Evolutionary conservation across 169 alveolate species (phyloP).

Genomic region (Plasmodium billcollinsi): DNA sequence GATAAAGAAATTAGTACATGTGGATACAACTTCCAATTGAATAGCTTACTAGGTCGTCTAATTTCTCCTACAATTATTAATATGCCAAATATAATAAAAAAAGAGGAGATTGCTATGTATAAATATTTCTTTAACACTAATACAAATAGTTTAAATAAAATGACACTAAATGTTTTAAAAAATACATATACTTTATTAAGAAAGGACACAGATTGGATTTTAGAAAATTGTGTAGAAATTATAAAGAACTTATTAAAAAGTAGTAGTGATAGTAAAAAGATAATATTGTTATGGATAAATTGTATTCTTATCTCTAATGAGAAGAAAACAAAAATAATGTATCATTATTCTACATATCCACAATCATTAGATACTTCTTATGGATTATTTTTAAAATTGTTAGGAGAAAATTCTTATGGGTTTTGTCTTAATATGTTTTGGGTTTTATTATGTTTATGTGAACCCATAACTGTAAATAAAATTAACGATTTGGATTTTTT

Average conservation of each 20-base stretch:
- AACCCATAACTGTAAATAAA: slow-evolving; percentile 80
- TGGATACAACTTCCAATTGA: slow-evolving; percentile 76
- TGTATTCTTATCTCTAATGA: slow-evolving; percentile 79
- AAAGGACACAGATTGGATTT: slow-evolving; percentile 78
- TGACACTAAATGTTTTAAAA: slow-evolving; percentile 58
- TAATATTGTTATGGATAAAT: slow-evolving; percentile 78
- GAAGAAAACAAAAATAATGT: slow-evolving; percentile 77
- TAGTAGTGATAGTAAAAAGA: slow-evolving; percentile 76
- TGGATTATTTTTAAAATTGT: slow-evolving; percentile 64
- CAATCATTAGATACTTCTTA: slow-evolving; percentile 71
- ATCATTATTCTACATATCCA: slow-evolving; percentile 64
- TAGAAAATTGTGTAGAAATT: slow-evolving; percentile 77
- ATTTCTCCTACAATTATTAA: slow-evolving; percentile 77
- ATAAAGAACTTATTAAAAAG: slow-evolving; percentile 78
- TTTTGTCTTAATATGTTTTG: slow-evolving; percentile 82
- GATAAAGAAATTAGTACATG: slow-evolving; percentile 58
- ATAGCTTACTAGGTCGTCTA: slow-evolving; percentile 79
- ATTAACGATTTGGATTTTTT: slow-evolving; percentile 76
- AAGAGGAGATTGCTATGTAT: slow-evolving; percentile 77
- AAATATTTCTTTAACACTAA: slow-evolving; percentile 58
- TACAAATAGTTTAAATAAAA: slow-evolving; percentile 60
- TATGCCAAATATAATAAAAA: slow-evolving; percentile 80
- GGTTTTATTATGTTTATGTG: slow-evolving; percentile 81
- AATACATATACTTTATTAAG: slow-evolving; percentile 61
- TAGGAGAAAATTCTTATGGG: slow-evolving; percentile 84